Evolutionary conservation across 805 yeast species (phyloP).

Genomic region (Lipomyces orientalis): DNA sequence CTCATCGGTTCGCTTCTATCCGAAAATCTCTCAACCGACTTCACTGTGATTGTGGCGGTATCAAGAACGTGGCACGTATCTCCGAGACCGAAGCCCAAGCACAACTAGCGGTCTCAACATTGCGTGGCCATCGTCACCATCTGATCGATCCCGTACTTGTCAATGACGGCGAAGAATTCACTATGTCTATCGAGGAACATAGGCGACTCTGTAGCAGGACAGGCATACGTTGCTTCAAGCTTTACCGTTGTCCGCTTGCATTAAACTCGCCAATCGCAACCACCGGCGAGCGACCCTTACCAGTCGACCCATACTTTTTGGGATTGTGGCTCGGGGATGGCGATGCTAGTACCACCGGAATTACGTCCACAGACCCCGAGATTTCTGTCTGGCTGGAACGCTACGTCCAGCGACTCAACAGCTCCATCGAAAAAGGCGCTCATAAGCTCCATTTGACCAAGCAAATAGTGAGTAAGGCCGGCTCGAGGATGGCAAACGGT

Average conservation of each 20-base stretch:
- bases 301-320: background rate
- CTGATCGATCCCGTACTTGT: background rate
- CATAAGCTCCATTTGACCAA: background rate
- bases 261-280: background rate
- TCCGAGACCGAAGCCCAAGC: background rate
- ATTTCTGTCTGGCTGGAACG: background rate
- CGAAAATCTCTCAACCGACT: background rate
- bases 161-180: background rate
- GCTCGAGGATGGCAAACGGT: background rate
- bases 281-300: background rate
- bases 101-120: background rate
- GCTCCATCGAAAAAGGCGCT: no score
- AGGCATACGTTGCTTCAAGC: background rate
- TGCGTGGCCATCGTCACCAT: background rate
- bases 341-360: background rate
- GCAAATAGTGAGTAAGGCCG: no score
- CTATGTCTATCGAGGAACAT: background rate
- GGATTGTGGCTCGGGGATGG: background rate
- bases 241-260: background rate
- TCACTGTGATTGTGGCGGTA: background rate
- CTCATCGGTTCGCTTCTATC: background rate
- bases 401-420: background rate
- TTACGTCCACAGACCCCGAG: background rate
- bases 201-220: background rate
- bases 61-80: background rate